Conservation (phyloP, 2,329 filamentous ascomycete species). For the Xylariaceae sp. region DNA sequence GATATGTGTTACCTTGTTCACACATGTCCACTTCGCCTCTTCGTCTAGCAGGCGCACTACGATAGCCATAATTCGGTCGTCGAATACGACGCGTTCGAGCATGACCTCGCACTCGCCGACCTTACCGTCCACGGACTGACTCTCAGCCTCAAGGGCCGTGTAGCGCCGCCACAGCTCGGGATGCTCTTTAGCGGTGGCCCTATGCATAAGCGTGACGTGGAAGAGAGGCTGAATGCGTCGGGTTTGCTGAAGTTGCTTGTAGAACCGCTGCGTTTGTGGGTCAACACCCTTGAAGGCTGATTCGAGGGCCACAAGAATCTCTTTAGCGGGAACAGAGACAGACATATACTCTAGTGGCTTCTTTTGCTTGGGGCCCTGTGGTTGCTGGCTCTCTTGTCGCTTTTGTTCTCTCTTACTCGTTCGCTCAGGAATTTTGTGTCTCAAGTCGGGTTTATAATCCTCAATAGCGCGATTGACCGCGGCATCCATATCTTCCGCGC, state of each 20-base stretch:
- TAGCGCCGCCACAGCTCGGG: conserved; percentile 80
- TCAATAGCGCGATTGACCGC: conserved; percentile 78
- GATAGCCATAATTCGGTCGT: conserved; percentile 88
- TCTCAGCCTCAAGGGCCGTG: conserved; percentile 54
- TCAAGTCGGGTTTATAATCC: conserved; percentile 77
- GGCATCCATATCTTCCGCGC: conserved; percentile 73
- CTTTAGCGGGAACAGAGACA: conserved; percentile 51
- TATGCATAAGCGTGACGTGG: conserved; percentile 93
- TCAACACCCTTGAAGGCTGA: conserved; percentile 67
- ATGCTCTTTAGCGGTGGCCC: conserved; percentile 63
- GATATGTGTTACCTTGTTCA: conserved; percentile 82
- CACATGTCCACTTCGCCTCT: conserved; percentile 66
- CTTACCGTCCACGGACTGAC: conserved; percentile 47
- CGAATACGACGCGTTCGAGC: conserved; percentile 78
- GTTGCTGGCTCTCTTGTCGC: conserved; percentile 47
- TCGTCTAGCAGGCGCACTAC: conserved; percentile 75
- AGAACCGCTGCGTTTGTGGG: conserved; percentile 68
- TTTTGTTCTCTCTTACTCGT: conserved; percentile 53
- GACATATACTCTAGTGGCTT: conserved; percentile 63
- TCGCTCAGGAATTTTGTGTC: conserved; percentile 73
- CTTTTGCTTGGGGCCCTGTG: conserved; percentile 48
- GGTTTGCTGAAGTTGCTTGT: conserved; percentile 73
- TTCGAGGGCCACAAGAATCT: conserved; percentile 64
- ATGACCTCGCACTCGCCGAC: conserved; percentile 70
- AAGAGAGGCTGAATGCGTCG: conserved; percentile 83